phyloP scores from a whole-genome alignment of 768 basidiomycete genomes.

The Coprinellus aureogranulatus region DNA sequence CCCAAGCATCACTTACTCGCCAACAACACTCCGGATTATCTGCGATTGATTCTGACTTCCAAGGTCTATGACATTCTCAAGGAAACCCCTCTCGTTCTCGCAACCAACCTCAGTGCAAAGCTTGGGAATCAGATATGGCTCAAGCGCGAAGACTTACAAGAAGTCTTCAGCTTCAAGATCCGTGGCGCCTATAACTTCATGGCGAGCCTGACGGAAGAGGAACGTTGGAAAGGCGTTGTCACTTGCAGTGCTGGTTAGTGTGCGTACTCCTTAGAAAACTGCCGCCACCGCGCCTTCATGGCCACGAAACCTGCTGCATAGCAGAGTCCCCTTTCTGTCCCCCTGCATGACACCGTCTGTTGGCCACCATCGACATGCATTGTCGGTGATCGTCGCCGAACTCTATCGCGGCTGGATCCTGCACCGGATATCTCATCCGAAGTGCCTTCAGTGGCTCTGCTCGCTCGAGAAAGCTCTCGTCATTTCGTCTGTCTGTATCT shows the following conservation, averaged over 20 bases:
- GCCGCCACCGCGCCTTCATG: neutral
- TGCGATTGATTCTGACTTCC: constrained; percentile 81
- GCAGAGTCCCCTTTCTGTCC: constrained; percentile 4
- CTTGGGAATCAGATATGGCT: constrained; percentile 94
- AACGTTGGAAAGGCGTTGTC: constrained; percentile 95
- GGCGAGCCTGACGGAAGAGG: constrained; percentile 82
- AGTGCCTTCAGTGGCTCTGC: no score
- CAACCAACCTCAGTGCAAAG: constrained; percentile 80
- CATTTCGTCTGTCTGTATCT: no score
- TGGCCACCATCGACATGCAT: no score
- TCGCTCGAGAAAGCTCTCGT: no score
- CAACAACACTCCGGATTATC: constrained; percentile 74
- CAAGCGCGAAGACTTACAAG: constrained; percentile 95
- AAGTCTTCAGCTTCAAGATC: constrained; percentile 99
- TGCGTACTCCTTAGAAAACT: constrained; percentile 37
- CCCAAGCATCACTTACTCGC: constrained; percentile 62
- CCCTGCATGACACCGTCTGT: no score
- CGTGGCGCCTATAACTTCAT: constrained; percentile 99
- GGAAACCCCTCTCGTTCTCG: constrained; percentile 86
- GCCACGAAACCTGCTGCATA: no score
- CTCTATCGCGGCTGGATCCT: no score
- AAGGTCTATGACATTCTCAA: constrained; percentile 88
- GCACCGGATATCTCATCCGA: no score
- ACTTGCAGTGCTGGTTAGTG: constrained; percentile 97
- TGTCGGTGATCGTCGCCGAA: no score